These are phyloP conservation scores for Akanthomyces dipterigenus DNA, from an alignment of 2,329 filamentous ascomycete species.

Conservation along the genomic window DNA sequence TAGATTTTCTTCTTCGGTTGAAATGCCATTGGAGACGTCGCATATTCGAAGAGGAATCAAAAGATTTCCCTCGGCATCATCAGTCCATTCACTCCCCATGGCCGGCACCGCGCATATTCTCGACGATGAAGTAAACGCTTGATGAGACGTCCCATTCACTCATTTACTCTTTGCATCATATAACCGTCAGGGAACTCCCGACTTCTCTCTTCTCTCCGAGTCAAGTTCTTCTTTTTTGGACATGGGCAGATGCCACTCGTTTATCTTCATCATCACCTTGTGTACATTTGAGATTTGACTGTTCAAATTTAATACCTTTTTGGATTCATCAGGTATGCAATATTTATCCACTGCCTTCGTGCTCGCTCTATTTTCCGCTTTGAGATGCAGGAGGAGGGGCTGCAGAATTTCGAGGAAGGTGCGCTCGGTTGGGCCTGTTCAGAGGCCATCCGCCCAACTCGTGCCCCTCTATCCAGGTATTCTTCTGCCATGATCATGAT, in stretches of 20 bases:
- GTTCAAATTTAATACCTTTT: neutral
- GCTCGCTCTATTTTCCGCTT: constrained; percentile 3
- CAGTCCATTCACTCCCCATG: constrained; percentile 2
- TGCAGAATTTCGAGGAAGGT: constrained; percentile 2
- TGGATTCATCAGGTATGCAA: constrained; percentile 5
- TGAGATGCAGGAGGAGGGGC: neutral
- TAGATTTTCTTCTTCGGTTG: neutral
- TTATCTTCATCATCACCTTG: neutral
- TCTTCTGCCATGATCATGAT: neutral
- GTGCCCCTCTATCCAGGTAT: neutral
- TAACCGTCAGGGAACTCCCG: neutral
- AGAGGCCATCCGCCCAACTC: neutral
- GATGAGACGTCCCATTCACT: neutral
- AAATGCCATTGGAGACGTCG: no score
- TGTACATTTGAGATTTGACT: constrained; percentile 3
- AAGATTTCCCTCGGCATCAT: neutral
- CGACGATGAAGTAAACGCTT: neutral
- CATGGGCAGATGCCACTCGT: neutral
- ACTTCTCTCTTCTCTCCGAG: neutral
- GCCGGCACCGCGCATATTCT: neutral
- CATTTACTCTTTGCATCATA: neutral
- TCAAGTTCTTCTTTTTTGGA: constrained; percentile 1
- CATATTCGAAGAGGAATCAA: no score
- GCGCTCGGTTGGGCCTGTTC: neutral
- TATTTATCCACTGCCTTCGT: neutral